Evolutionary conservation across 352 stramenopile genomes (phyloP), one percentile per base, ranked within the genome.

Genomic region (Globisporangium heterothallicum): DNA sequence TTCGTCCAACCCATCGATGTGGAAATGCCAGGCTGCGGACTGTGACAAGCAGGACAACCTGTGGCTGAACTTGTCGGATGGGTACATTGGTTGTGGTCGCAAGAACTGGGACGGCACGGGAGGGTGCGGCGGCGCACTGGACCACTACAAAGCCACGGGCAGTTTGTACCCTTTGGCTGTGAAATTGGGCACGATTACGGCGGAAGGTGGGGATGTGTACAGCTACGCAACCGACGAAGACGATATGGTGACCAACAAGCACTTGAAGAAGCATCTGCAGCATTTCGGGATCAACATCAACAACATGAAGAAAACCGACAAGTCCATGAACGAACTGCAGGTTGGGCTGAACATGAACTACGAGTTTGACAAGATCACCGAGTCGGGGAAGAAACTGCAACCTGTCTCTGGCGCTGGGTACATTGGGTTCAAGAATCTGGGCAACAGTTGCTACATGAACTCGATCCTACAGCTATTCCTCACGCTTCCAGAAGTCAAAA

Each of bases 361-460:
- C 72, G 96, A 98, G 62, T 99, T 99, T 73, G 92, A 97, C 60
- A 88, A 88, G 3, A 98, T 99, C 51, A 98, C 95, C n/a, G 97
- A 99, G 70, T 86, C 85, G 14, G 97, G 97, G 9, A 89, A 94
- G 50, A 86, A 97, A 52, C 82, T 99, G 2, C 64, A 88, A 18
- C 76, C 92, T 0, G 76, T 98, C 6, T 85, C 82, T 1, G 96
- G 96, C 22, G 76, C 93, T 5, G 94, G 92, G 12, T 85, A 90
- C 41, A 91, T 98, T 42, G 97, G 97, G 3, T 92, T 99, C 35
- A 94, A 95, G 68, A 99, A 99, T 74, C 62, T 99, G n/a, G 97
- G 97, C 5, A 99, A 99, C 71, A 98, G 89, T 27, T 99, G 97
- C 78, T 99, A 99, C 78, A 94, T 99, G 77, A 99, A 99, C 66